A percentile compares a stretch with the other conserved stretches of the same genome.
phyloP scores from a whole-genome alignment of 2,329 filamentous ascomycete genomes.

The Alternaria sp. region DNA sequence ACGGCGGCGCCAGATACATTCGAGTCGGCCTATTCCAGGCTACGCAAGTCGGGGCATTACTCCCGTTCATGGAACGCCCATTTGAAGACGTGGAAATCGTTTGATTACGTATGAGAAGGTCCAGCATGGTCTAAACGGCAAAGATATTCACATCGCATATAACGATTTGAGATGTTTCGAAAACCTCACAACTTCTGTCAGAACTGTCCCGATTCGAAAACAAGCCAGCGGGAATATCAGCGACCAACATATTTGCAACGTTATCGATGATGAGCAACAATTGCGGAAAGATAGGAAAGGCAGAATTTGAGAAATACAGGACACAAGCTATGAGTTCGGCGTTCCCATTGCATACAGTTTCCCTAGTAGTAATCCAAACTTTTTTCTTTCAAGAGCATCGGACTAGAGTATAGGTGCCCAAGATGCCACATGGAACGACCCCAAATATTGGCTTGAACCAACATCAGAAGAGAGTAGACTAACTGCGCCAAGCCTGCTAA shows the following conservation, averaged over 20 bases:
- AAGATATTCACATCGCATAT: too few relatives aligned
- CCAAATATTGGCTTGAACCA: background rate
- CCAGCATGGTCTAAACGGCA: background rate
- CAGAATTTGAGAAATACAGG: background rate
- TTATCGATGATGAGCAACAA: accelerated
- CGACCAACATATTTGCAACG: background rate
- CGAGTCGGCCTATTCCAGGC: background rate
- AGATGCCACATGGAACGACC: background rate
- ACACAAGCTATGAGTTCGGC: accelerated
- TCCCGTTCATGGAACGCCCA: background rate
- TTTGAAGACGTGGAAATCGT: background rate
- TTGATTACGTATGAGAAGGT: background rate
- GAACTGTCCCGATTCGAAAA: background rate
- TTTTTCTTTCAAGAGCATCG: accelerated
- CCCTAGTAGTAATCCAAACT: background rate
- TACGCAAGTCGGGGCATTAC: background rate
- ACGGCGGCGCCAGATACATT: background rate
- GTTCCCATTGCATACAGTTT: background rate
- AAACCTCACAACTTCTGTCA: background rate
- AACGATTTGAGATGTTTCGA: too few relatives aligned
- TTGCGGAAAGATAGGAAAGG: accelerated
- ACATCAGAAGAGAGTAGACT: too few relatives aligned
- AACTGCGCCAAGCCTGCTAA: too few relatives aligned
- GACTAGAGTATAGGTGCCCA: background rate
- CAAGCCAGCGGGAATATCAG: background rate